A percentile compares a stretch with the other conserved stretches of the same genome.
Evolutionary conservation across 2,329 filamentous ascomycete genomes (phyloP).

Genomic region (Aspergillus sp.): DNA sequence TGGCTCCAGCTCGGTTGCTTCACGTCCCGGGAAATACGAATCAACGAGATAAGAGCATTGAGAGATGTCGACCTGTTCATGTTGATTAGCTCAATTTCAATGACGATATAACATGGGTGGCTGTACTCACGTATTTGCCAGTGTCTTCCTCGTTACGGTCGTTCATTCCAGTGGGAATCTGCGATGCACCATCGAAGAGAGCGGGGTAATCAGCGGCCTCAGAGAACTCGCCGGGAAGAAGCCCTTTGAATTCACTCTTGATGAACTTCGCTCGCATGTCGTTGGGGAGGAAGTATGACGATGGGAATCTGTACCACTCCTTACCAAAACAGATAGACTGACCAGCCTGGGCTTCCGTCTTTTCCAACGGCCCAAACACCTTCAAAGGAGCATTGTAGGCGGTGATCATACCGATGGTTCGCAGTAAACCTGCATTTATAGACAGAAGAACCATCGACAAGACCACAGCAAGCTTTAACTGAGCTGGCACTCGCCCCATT

Average conservation of each 20-base stretch:
- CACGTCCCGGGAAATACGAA: constrained; percentile 62
- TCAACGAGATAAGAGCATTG: constrained; percentile 82
- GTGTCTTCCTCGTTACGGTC: constrained; percentile 81
- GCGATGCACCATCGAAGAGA: constrained; percentile 76
- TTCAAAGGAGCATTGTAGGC: constrained; percentile 78
- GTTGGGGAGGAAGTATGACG: constrained; percentile 82
- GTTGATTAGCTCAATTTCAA: constrained; percentile 5
- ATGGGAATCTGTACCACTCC: constrained; percentile 97
- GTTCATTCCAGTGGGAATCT: constrained; percentile 79
- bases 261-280: constrained; percentile 81
- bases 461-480: constrained; percentile 64
- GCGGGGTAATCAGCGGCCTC: constrained; percentile 64
- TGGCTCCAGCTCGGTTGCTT: constrained; percentile 64
- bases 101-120: neutral
- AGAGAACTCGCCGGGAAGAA: constrained; percentile 84
- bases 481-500: constrained; percentile 64
- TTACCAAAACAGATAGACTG: constrained; percentile 84
- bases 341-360: constrained; percentile 47
- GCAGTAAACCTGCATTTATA: constrained; percentile 59
- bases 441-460: constrained; percentile 56
- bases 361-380: constrained; percentile 45
- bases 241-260: constrained; percentile 78
- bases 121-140: constrained; percentile 66
- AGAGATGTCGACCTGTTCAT: constrained; percentile 55
- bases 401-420: constrained; percentile 68